A percentile compares a stretch with the other conserved stretches of the same genome.
These are phyloP conservation scores for Raddia guianensis DNA, from an alignment of 176 grass and related monocot genomes.

Conservation along the genomic window DNA sequence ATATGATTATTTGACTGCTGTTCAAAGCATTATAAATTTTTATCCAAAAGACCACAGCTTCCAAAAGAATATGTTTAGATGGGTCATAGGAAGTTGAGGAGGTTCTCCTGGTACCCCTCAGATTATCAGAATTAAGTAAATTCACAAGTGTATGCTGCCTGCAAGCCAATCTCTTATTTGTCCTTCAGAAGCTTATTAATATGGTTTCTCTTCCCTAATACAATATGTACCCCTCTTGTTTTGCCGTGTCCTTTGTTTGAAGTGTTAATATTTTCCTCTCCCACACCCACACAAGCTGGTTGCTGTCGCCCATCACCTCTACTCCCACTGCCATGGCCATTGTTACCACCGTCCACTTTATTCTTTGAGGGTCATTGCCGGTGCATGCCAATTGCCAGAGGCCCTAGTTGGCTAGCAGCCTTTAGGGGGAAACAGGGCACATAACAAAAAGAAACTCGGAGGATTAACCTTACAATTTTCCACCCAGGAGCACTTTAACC, in stretches of 20 bases:
- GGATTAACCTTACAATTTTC: neutral
- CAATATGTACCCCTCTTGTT: neutral
- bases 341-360: neutral
- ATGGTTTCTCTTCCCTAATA: neutral
- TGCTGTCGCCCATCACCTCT: neutral
- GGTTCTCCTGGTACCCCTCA: neutral
- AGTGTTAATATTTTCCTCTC: neutral
- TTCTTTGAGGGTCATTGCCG: neutral
- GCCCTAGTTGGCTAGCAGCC: neutral
- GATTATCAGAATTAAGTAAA: neutral
- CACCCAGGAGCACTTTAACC: neutral
- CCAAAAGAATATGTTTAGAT: neutral
- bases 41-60: conserved; percentile 3
- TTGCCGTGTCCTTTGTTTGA: neutral
- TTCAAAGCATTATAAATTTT: conserved; percentile 13
- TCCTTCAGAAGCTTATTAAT: neutral
- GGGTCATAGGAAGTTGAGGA: neutral
- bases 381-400: neutral
- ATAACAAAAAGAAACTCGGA: neutral
- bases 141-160: neutral
- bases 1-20: neutral
- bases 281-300: neutral
- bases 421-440: neutral
- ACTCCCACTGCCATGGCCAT: neutral
- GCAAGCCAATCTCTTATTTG: conserved; percentile 23